A percentile compares a stretch with the other conserved stretches of the same genome.
Conservation (phyloP, 1,284 basidiomycete species). For the Trametes polyzona region DNA sequence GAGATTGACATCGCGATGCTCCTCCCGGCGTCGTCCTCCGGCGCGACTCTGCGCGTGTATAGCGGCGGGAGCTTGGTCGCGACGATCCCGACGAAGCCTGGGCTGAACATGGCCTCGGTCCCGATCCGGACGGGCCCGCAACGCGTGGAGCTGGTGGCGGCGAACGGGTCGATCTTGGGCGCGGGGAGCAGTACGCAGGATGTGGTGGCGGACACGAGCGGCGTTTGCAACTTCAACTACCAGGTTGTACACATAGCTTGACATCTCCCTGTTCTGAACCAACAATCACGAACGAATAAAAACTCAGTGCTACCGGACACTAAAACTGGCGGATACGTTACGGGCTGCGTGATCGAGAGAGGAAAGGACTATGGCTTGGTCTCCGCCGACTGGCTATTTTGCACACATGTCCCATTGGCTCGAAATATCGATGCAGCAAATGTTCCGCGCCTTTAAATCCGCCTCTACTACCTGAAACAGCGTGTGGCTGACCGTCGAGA, state of each 20-base stretch:
- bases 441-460: too few species aligned
- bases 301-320: too few species aligned
- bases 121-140: slow-evolving; percentile 20
- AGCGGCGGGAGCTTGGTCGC: slow-evolving; percentile 16
- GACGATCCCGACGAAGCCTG: slow-evolving; percentile 12
- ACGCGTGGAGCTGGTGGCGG: background rate
- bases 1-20: slow-evolving; percentile 20
- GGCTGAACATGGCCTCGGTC: slow-evolving; percentile 14
- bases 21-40: slow-evolving; percentile 10
- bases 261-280: too few species aligned
- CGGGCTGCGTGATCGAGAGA: too few species aligned
- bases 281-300: too few species aligned
- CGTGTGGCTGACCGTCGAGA: too few species aligned
- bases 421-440: too few species aligned
- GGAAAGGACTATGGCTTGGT: too few species aligned
- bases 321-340: too few species aligned
- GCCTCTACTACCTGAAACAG: too few species aligned
- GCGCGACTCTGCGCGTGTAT: slow-evolving; percentile 10
- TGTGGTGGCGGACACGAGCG: background rate
- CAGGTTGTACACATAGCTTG: background rate
- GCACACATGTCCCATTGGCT: too few species aligned
- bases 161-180: background rate
- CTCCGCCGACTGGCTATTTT: too few species aligned
- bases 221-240: background rate
- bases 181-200: background rate